Evolutionary conservation across 805 yeast species (phyloP).

Genomic region (Candida railenensis): DNA sequence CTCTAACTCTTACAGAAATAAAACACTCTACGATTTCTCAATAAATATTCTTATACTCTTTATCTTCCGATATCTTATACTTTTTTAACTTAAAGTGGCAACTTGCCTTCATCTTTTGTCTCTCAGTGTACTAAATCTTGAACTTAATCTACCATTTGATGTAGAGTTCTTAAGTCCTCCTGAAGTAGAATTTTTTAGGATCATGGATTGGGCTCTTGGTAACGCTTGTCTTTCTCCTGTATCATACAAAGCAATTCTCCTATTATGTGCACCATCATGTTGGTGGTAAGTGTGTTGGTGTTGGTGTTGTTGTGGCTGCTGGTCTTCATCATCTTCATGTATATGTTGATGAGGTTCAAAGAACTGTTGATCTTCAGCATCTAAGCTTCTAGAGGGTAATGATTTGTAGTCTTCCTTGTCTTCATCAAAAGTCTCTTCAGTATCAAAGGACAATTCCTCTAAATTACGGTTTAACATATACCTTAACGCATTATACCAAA

Average conservation of each 20-base stretch:
- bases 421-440: conserved; percentile 13
- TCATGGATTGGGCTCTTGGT: conserved; percentile 14
- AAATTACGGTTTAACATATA: conserved; percentile 68
- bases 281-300: not conserved
- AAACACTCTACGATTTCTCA: too few relatives aligned
- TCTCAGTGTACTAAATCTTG: conserved; percentile 16
- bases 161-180: conserved; percentile 7
- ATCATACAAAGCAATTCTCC: conserved; percentile 11
- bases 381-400: conserved; percentile 3
- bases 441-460: conserved; percentile 52
- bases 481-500: conserved; percentile 84
- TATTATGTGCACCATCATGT: not conserved
- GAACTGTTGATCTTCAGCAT: not conserved
- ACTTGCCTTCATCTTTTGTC: conserved; percentile 6
- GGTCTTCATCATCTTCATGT: not conserved
- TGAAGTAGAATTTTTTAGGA: conserved; percentile 7
- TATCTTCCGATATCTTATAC: not conserved
- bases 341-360: not conserved
- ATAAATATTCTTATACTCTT: too few relatives aligned
- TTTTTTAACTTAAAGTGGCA: not conserved
- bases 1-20: too few relatives aligned
- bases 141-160: conserved; percentile 14
- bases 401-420: conserved; percentile 13
- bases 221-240: conserved; percentile 20
- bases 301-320: not conserved